Conservation (phyloP, 768 basidiomycete species). For the Trametes cubensis region DNA sequence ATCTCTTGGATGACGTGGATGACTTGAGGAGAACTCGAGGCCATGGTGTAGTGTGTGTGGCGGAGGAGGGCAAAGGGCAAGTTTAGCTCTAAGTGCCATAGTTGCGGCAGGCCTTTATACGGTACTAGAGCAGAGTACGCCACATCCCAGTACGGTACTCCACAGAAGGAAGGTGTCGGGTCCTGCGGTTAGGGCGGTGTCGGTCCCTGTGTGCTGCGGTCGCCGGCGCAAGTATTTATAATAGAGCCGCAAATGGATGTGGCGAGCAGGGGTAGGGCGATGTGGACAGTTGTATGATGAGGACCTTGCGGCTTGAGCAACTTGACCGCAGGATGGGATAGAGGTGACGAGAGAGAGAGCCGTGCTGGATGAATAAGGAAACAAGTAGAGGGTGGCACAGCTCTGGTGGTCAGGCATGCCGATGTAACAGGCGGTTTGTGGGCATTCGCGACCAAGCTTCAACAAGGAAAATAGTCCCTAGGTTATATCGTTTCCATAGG, state of each 20-base stretch:
- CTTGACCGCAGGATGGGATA: too few species aligned
- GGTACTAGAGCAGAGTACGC: neutral
- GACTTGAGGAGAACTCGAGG: neutral
- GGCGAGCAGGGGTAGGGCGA: neutral
- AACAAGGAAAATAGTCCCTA: too few species aligned
- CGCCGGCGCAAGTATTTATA: neutral
- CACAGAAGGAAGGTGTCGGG: neutral
- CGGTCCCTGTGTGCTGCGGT: slow-evolving; percentile 11
- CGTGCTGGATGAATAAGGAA: too few species aligned
- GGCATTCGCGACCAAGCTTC: neutral
- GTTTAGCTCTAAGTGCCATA: too few species aligned
- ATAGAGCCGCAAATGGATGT: neutral
- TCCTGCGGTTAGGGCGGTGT: slow-evolving; percentile 1
- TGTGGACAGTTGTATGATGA: too few species aligned
- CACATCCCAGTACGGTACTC: neutral
- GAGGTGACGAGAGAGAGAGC: too few species aligned
- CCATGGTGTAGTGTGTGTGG: neutral
- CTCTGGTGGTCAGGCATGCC: neutral
- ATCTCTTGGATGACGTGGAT: slow-evolving; percentile 16
- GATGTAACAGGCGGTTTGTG: neutral
- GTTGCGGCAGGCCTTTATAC: neutral
- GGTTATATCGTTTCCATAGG: too few species aligned
- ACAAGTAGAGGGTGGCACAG: too few species aligned
- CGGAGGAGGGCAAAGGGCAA: neutral
- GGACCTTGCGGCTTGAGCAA: too few species aligned